These are phyloP conservation scores for Turnera subulata DNA, from an alignment of 345 rosid genomes.

Conservation along the genomic window DNA sequence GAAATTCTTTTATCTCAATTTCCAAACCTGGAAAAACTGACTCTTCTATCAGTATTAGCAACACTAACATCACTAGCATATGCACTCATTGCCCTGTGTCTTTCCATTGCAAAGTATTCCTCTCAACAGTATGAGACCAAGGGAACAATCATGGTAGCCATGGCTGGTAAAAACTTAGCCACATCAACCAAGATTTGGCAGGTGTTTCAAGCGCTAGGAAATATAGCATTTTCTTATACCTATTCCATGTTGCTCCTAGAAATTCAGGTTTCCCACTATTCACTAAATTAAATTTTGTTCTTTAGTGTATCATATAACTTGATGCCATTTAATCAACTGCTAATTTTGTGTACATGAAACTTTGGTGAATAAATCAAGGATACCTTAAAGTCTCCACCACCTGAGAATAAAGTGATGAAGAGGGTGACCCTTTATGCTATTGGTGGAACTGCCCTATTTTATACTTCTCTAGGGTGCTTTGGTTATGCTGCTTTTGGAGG, in stretches of 20 bases:
- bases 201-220: conserved; percentile 41
- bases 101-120: conserved; percentile 2
- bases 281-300: not conserved
- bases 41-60: conserved; percentile 13
- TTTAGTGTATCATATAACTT: no score
- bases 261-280: conserved; percentile 11
- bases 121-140: conserved; percentile 1
- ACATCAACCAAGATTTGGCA: conserved; percentile 37
- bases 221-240: conserved; percentile 43
- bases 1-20: conserved; percentile 42
- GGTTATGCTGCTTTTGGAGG: conserved; percentile 41
- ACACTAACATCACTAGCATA: conserved; percentile 17
- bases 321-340: no score
- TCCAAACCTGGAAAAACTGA: conserved; percentile 29
- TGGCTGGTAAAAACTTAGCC: not conserved
- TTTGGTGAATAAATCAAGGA: conserved; percentile 11
- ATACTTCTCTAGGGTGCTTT: conserved; percentile 21
- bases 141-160: conserved; percentile 1
- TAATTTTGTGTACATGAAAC: not conserved
- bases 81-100: conserved; percentile 6
- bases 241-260: conserved; percentile 28
- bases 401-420: conserved; percentile 34
- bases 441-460: conserved; percentile 24
- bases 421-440: conserved; percentile 19
- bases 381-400: conserved; percentile 30